These are phyloP conservation scores for Apiospora hydei DNA, from an alignment of 2,329 filamentous ascomycete genomes.

Conservation along the genomic window DNA sequence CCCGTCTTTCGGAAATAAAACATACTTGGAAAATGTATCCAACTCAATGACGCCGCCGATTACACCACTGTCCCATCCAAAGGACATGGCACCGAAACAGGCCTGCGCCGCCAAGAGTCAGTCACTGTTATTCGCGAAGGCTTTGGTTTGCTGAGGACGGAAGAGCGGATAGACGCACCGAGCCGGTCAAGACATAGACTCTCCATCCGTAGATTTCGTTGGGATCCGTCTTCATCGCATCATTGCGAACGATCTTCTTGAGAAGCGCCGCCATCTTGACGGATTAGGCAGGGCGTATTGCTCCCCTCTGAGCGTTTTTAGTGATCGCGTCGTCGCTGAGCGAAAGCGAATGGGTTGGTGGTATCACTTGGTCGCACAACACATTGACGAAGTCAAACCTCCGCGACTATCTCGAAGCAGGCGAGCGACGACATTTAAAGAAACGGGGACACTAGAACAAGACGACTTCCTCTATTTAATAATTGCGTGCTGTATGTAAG, in stretches of 20 bases:
- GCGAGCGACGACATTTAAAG: not conserved
- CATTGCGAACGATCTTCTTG: constrained; percentile 57
- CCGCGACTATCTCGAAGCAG: not conserved
- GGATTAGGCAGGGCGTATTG: not conserved
- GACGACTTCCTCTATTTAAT: not conserved
- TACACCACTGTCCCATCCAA: constrained; percentile 69
- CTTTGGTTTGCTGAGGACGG: constrained; percentile 1
- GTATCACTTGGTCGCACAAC: not conserved
- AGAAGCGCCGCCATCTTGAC: constrained; percentile 36
- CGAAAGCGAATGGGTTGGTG: not conserved
- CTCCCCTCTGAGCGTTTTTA: not conserved
- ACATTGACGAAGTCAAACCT: not conserved
- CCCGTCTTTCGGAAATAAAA: not conserved
- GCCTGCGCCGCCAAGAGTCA: constrained; percentile 36
- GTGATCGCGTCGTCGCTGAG: not conserved
- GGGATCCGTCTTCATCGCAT: constrained; percentile 72
- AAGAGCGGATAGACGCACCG: constrained; percentile 45
- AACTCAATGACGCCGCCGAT: constrained; percentile 72
- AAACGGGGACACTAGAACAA: not conserved
- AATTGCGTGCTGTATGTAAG: not conserved
- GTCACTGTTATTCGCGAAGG: not conserved
- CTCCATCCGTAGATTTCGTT: constrained; percentile 75
- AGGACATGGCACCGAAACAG: constrained; percentile 61
- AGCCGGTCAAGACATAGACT: constrained; percentile 69
- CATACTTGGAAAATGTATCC: constrained; percentile 61